These are phyloP conservation scores for Beta macrorhiza DNA, from an alignment of 179 eudicot genomes.

Conservation along the genomic window DNA sequence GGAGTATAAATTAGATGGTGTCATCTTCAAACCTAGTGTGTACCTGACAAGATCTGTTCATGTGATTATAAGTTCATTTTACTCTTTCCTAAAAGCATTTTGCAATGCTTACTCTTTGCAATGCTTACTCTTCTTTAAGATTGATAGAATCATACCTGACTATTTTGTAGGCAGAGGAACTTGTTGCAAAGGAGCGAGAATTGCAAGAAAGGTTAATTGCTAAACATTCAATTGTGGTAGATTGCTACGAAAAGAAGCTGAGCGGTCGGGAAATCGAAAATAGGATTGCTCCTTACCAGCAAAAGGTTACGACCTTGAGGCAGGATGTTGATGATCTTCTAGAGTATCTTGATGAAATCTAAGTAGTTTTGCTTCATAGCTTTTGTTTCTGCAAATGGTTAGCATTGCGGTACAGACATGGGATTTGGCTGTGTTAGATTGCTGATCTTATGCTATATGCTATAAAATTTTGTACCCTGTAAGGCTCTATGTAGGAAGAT, in stretches of 20 bases:
- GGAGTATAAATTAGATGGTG: background rate
- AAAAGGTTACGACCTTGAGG: constrained; percentile 64
- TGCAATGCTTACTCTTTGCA: too few relatives aligned
- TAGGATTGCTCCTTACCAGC: constrained; percentile 74
- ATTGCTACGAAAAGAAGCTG: constrained; percentile 71
- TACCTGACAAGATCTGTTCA: background rate
- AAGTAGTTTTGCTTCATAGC: background rate
- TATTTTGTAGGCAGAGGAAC: constrained; percentile 66
- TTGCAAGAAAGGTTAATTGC: constrained; percentile 74
- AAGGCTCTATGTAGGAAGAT: constrained; percentile 9
- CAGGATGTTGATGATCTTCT: constrained; percentile 87
- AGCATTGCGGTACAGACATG: background rate
- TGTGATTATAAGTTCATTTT: background rate
- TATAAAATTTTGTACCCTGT: constrained; percentile 19
- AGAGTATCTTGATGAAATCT: constrained; percentile 73
- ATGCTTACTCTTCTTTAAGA: background rate
- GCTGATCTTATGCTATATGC: background rate
- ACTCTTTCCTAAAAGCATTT: background rate
- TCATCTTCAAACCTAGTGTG: background rate
- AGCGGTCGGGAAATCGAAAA: constrained; percentile 81
- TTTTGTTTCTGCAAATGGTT: constrained; percentile 10
- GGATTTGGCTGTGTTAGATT: constrained; percentile 13
- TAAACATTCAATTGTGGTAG: constrained; percentile 67
- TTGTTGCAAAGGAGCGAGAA: constrained; percentile 83
- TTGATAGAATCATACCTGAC: constrained; percentile 1